phyloP scores from a whole-genome alignment of 768 basidiomycete genomes.

The Boletus fagicola region DNA sequence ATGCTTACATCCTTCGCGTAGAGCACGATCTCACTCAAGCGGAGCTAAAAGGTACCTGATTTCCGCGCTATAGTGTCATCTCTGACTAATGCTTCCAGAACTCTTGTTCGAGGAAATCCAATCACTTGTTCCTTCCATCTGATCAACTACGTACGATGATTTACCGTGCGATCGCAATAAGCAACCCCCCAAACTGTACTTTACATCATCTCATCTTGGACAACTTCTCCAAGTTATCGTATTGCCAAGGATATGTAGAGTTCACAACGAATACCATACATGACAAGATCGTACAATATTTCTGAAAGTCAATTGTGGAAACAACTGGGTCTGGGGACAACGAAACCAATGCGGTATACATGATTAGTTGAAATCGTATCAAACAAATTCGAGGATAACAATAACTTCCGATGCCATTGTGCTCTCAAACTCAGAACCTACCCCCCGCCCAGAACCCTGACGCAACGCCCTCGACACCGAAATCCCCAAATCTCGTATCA shows the following conservation, averaged over 20 bases:
- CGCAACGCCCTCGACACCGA: slow-evolving; percentile 77
- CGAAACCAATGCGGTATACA: neutral
- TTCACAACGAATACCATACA: slow-evolving; percentile 22
- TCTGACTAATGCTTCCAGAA: slow-evolving; percentile 35
- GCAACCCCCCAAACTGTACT: neutral
- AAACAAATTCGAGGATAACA: slow-evolving; percentile 8
- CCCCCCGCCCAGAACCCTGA: slow-evolving; percentile 64
- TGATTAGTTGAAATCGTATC: slow-evolving; percentile 9
- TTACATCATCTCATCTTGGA: neutral
- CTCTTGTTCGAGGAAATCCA: slow-evolving; percentile 83
- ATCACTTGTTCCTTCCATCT: slow-evolving; percentile 67
- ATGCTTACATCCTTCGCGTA: slow-evolving; percentile 25
- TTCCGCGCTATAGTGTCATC: neutral
- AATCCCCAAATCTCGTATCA: slow-evolving; percentile 84
- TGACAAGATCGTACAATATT: slow-evolving; percentile 16
- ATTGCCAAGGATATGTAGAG: slow-evolving; percentile 1
- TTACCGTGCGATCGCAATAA: too few relatives aligned
- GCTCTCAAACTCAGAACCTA: slow-evolving; percentile 34
- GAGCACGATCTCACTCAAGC: slow-evolving; percentile 69
- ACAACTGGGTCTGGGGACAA: neutral
- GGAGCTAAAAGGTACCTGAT: slow-evolving; percentile 56
- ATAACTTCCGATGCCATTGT: neutral
- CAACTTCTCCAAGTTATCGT: neutral
- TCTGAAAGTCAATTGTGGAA: slow-evolving; percentile 2
- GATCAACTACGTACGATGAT: slow-evolving; percentile 10